A percentile compares a stretch with the other conserved stretches of the same genome.
Evolutionary conservation across 2,329 filamentous ascomycete genomes (phyloP).

Genomic region (Exophiala calicioides): DNA sequence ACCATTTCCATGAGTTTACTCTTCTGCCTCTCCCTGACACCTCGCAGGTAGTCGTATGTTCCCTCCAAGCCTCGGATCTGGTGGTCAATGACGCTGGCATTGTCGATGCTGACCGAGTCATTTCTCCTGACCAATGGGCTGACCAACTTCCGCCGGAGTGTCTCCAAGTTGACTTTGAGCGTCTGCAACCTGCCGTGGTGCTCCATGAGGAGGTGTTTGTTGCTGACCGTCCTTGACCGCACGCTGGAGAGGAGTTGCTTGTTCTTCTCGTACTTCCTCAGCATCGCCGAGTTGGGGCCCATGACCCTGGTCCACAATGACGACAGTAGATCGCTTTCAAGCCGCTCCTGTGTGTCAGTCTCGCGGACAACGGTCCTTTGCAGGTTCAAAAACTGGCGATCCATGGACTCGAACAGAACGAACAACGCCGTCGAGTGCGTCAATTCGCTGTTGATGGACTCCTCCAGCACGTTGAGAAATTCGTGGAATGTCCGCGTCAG

Average conservation of each 20-base stretch:
- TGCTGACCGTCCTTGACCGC: conserved; percentile 77
- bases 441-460: conserved; percentile 82
- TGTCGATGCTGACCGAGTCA: conserved; percentile 50
- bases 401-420: conserved; percentile 86
- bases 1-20: conserved; percentile 78
- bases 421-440: conserved; percentile 79
- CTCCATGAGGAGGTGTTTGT: conserved; percentile 82
- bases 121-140: conserved; percentile 76
- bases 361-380: conserved; percentile 84
- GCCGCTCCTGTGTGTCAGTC: conserved; percentile 74
- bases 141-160: conserved; percentile 77
- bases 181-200: conserved; percentile 82
- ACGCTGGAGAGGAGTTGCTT: conserved; percentile 75
- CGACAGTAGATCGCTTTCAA: conserved; percentile 77
- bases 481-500: conserved; percentile 86
- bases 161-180: conserved; percentile 83
- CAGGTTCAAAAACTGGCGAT: conserved; percentile 85
- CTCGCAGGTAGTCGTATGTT: conserved; percentile 75
- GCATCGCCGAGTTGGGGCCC: conserved; percentile 69
- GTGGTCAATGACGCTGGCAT: conserved; percentile 70
- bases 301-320: conserved; percentile 84
- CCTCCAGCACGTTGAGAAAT: conserved; percentile 83
- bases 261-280: conserved; percentile 94
- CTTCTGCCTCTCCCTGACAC: conserved; percentile 76
- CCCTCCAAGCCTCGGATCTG: conserved; percentile 82